These are phyloP conservation scores for Beauveria bassiana DNA, from an alignment of 2,329 filamentous ascomycete species.

Conservation along the genomic window DNA sequence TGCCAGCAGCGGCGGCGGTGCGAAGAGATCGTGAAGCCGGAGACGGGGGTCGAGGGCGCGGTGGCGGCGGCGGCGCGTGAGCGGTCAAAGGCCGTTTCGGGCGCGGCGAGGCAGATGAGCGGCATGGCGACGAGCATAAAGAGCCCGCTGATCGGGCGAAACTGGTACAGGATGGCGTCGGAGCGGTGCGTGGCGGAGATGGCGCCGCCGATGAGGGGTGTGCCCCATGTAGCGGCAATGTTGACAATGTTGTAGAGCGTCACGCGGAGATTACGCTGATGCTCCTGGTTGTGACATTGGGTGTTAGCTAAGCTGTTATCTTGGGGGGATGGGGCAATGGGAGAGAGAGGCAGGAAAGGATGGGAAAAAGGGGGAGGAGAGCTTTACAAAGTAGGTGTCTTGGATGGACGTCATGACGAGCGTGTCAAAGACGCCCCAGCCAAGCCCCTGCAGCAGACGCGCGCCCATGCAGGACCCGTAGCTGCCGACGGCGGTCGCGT, in stretches of 20 bases:
- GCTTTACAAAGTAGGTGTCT: conserved; percentile 49
- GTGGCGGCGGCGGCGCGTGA: conserved; percentile 16
- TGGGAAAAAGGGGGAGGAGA: neutral
- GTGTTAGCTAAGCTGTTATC: too few relatives aligned
- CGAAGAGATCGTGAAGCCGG: conserved; percentile 13
- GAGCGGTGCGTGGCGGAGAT: conserved; percentile 28
- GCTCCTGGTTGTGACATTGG: conserved; percentile 31
- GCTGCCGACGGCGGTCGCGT: conserved; percentile 32
- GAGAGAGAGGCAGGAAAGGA: neutral
- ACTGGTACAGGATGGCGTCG: conserved; percentile 38
- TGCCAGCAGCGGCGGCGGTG: conserved; percentile 11
- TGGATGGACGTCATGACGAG: conserved; percentile 45
- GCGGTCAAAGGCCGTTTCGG: conserved; percentile 47
- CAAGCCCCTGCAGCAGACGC: conserved; percentile 47
- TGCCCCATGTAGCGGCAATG: conserved; percentile 43
- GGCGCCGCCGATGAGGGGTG: conserved; percentile 45
- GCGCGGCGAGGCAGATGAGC: conserved; percentile 38
- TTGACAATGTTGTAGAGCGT: conserved; percentile 37
- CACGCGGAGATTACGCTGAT: conserved; percentile 40
- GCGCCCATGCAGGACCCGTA: conserved; percentile 43
- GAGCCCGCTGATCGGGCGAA: conserved; percentile 43
- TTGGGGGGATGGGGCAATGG: too few relatives aligned
- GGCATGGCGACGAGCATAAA: conserved; percentile 39
- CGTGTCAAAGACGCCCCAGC: conserved; percentile 52
- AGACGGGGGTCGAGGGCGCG: conserved; percentile 12